Evolutionary conservation across 805 yeast species (phyloP), one percentile per base, ranked within the genome.

Genomic region (Wickerhamomyces ciferrii): DNA sequence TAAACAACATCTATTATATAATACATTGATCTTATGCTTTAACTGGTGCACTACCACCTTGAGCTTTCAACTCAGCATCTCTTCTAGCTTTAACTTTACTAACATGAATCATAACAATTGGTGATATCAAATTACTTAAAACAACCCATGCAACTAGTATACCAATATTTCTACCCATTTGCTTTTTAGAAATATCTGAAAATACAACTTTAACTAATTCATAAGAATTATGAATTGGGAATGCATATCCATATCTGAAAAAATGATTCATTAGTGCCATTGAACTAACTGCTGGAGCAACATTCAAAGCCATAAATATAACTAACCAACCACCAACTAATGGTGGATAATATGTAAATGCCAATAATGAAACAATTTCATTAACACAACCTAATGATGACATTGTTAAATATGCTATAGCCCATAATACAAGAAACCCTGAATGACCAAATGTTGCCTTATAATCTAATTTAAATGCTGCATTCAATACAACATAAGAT

Each of bases 401-500:
- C 85, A 87, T 83, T 13, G 87, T 76, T 44, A 86, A 53, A 60
- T 67, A 87, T 8, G 79, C 70, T 39, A 79, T 56, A 78, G 80
- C 76, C 92, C 92, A 86, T 47, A 75, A 73, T 1, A 86, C 83
- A 35, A 87, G 69, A 55, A 85, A 85, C 0, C 94, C 95, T 4
- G 82, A 75, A 17, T 65, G 69, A 1, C 87, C 89, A 67, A 79
- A 85, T 0, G 87, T 65, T 1, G 47, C 58, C 15, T 74, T 70
- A 56, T 80, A 73, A 51, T 76, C 74, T 25, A 84, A 72, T 56
- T 83, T 84, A 67, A 82, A 82, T 1, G 88, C 87, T 18, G 82
- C 72, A 37, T 85, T 75, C 9, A 87, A 74, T 32, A 78, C 64
- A 15, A 82, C 72, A 56, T 75, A 81, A 27, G 76, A 74, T 39